Conservation (phyloP, 139 green algal species). For the Coccomyxa sp. region DNA sequence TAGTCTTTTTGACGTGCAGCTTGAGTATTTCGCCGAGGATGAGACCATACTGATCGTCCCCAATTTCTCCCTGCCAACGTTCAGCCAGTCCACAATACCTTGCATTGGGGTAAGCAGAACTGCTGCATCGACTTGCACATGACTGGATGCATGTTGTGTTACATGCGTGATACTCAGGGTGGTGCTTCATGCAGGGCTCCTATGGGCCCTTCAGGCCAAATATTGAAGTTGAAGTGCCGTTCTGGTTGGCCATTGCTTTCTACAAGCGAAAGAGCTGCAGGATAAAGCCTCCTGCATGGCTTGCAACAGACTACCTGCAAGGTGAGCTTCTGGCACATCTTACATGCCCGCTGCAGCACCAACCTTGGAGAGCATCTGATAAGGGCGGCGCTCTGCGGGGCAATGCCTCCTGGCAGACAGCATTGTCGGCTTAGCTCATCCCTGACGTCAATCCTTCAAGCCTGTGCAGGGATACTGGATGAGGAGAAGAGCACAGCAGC, state of each 20-base stretch:
- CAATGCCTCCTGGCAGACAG: neutral
- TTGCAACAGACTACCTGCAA: conserved; percentile 47
- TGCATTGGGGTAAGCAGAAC: conserved; percentile 57
- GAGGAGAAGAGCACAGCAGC: conserved; percentile 43
- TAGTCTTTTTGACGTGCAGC: conserved; percentile 59
- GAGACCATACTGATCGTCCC: conserved; percentile 76
- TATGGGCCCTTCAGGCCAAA: conserved; percentile 82
- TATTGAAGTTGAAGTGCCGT: conserved; percentile 59
- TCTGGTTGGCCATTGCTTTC: conserved; percentile 82
- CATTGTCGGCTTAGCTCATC: neutral
- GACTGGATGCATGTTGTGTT: neutral
- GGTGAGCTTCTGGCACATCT: conserved; percentile 18
- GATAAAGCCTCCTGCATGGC: conserved; percentile 74
- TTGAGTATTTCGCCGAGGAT: conserved; percentile 88
- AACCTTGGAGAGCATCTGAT: neutral
- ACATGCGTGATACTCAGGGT: neutral
- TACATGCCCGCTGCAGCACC: neutral
- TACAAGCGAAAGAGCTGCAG: conserved; percentile 67
- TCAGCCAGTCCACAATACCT: conserved; percentile 26
- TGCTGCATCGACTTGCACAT: neutral
- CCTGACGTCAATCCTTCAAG: neutral
- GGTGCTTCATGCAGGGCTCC: conserved; percentile 40
- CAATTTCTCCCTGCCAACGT: conserved; percentile 68
- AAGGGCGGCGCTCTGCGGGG: neutral
- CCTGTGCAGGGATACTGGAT: conserved; percentile 37